A percentile compares a stretch with the other conserved stretches of the same genome.
Evolutionary conservation across 2,329 filamentous ascomycete species (phyloP).

Genomic region (Coniochaeta sp.): DNA sequence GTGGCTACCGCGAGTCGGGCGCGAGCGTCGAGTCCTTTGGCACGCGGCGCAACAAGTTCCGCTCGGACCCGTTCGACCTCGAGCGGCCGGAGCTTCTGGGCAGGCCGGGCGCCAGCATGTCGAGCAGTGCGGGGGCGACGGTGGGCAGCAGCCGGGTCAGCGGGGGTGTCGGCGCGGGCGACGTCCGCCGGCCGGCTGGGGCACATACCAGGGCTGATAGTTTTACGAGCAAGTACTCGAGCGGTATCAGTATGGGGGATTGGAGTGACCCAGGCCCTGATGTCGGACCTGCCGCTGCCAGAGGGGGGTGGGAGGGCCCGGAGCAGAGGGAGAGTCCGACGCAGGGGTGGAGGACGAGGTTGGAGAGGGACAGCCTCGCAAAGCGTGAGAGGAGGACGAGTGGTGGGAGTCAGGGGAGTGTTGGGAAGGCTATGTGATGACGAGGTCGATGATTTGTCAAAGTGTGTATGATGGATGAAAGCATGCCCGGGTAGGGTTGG

Average conservation of each 20-base stretch:
- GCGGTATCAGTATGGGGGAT: constrained; percentile 36
- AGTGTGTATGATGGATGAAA: constrained; percentile 1
- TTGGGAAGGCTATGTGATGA: constrained; percentile 25
- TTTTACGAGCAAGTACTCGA: constrained; percentile 39
- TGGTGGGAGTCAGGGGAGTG: constrained; percentile 17
- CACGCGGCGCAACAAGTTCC: constrained; percentile 45
- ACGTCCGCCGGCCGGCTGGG: constrained; percentile 18
- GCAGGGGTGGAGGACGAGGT: constrained; percentile 10
- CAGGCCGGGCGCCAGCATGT: constrained; percentile 15
- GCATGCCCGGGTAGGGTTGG: background rate
- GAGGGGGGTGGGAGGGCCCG: constrained; percentile 19
- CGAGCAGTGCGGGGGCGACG: constrained; percentile 16
- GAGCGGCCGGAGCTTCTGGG: constrained; percentile 41
- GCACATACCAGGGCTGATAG: constrained; percentile 30
- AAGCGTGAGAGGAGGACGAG: constrained; percentile 14
- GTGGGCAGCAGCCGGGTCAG: constrained; percentile 11
- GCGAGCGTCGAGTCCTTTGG: constrained; percentile 32
- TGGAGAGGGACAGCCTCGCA: constrained; percentile 8
- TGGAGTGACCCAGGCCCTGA: constrained; percentile 50
- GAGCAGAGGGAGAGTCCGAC: constrained; percentile 12
- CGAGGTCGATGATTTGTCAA: background rate
- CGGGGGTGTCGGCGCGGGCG: constrained; percentile 9
- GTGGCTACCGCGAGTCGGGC: constrained; percentile 35
- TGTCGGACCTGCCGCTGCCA: constrained; percentile 30
- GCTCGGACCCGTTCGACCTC: constrained; percentile 59